Base-by-base conservation (phyloP, 768 basidiomycete species). In the Leccinum broughii region DNA sequence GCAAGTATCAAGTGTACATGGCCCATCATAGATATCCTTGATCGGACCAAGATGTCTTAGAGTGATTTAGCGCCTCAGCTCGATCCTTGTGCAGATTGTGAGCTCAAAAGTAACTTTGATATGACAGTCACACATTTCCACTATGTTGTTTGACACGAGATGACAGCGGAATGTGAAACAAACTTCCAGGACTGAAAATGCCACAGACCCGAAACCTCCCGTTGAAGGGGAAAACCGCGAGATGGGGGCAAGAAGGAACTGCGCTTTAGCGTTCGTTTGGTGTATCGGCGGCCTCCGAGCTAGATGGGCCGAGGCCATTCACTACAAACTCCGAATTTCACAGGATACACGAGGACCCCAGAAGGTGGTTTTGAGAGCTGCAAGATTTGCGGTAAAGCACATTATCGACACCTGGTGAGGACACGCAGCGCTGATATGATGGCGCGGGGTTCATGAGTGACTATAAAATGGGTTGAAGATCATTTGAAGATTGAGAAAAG, bases 301-400 rank as follows among this genome's bases (percentile, higher is more conserved):
- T 30, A 39, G 37, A 39, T 39, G 15, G 15, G 30, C 30, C 8
- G 2, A 30, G 30, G 30, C 30, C 30, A 30, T 30, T 30, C 2
- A 30, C 30, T 30, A 30, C 10, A 34, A 34, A 56, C 41, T 55
- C 53, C 41, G 53, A 54, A 26, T 13, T 17, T 30, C 28, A 9
- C 15, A n/a, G 28, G 46, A 22, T 48, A n/a, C 7, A 35, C 11
- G 17, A 35, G 55, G 58, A 59, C 58, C 57, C 58, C 58, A 20
- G 53, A 39, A 24, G 53, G 13, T 22, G 32, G 28, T 39, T 28
- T n/a, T 22, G 22, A 56, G 32, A 24, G 5, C 7, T 24, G 9
- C 48, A 54, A 13, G 30, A 30, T 30, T 30, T 10, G 7, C 15
- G 20, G 11, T 30, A 17, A 7, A 32, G 32, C 2, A 22, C 3